Conservation (phyloP, 345 rosid species). For the Garcia nutans region DNA sequence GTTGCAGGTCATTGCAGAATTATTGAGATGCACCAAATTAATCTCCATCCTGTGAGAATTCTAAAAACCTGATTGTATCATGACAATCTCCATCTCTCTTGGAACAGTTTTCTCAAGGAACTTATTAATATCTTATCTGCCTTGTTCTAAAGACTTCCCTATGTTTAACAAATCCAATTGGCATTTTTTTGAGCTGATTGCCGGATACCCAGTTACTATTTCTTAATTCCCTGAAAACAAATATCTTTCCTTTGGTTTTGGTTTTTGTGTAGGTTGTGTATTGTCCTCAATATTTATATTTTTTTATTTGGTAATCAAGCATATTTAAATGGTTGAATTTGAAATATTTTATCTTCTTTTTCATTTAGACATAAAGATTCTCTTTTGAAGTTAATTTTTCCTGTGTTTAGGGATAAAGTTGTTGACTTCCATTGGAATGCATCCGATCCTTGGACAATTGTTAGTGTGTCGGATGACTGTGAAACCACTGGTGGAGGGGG, state of each 20-base stretch:
- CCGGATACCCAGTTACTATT: background rate
- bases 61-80: background rate
- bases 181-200: background rate
- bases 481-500: constrained; percentile 67
- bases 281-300: background rate
- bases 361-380: background rate
- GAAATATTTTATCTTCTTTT: background rate
- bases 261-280: background rate
- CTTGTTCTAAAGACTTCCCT: background rate
- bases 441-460: constrained; percentile 64
- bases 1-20: too few species aligned
- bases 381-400: constrained; percentile 3
- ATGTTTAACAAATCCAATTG: background rate
- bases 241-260: background rate
- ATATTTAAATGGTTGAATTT: background rate
- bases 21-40: background rate
- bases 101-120: background rate
- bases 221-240: background rate
- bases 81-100: background rate
- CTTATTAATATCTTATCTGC: background rate
- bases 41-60: background rate
- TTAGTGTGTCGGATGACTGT: constrained; percentile 67
- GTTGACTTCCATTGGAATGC: constrained; percentile 72
- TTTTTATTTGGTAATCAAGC: background rate
- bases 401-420: constrained; percentile 53